Evolutionary conservation across 108 stramenopile species (phyloP).

Genomic region (Skeletonema tropicum): DNA sequence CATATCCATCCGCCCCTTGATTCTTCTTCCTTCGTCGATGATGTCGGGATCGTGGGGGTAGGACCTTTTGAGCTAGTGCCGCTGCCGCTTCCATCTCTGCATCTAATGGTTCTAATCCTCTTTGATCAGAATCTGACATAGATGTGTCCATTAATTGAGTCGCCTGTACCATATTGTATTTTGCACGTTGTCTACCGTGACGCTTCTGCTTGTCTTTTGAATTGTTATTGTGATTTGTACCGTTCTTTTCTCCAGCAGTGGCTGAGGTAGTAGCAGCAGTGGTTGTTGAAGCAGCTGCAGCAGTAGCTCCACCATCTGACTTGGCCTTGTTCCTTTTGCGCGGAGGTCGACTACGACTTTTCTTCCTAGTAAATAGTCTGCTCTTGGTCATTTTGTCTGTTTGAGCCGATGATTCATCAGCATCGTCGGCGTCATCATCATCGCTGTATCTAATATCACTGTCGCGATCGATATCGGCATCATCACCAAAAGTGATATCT

Average conservation of each 20-base stretch:
- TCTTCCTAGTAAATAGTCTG: not conserved
- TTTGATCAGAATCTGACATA: conserved; percentile 1
- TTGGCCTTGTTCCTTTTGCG: not conserved
- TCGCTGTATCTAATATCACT: not conserved
- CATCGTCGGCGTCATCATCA: not conserved
- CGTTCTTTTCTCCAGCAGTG: not conserved
- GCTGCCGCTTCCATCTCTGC: conserved; percentile 16
- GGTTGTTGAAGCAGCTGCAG: not conserved
- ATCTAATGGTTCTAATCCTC: conserved; percentile 14
- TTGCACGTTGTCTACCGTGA: not conserved
- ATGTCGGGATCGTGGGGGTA: conserved; percentile 5
- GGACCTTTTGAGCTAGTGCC: not conserved
- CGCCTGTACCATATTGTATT: not conserved
- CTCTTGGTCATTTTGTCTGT: not conserved
- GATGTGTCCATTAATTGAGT: not conserved
- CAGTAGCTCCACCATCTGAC: not conserved
- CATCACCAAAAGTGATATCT: not conserved
- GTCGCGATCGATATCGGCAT: not conserved
- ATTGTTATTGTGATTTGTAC: not conserved
- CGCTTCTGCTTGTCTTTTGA: not conserved
- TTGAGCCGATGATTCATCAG: not conserved
- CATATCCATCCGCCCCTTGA: conserved; percentile 22
- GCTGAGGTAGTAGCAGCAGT: not conserved
- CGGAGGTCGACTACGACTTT: not conserved
- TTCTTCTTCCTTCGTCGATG: conserved; percentile 2